A percentile compares a stretch with the other conserved stretches of the same genome.
Evolutionary conservation across 2,329 filamentous ascomycete genomes (phyloP).

Genomic region (Penicillium psychrosexuale): DNA sequence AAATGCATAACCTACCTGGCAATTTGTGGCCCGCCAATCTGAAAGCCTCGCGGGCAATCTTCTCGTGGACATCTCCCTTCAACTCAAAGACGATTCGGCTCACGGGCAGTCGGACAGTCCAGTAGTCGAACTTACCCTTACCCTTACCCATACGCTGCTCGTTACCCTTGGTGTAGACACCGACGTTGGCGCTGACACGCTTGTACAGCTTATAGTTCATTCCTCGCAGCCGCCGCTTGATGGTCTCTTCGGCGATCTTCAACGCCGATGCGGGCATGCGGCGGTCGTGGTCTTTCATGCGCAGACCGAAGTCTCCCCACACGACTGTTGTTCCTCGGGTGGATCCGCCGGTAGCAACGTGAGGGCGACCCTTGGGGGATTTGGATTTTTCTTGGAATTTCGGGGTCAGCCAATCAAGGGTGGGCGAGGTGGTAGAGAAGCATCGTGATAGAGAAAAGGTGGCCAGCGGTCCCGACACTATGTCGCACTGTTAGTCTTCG

Average conservation of each 20-base stretch:
- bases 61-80: slow-evolving; percentile 88
- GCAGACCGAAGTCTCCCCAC: slow-evolving; percentile 93
- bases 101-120: slow-evolving; percentile 85
- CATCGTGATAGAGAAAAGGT: slow-evolving; percentile 51
- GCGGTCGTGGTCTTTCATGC: slow-evolving; percentile 90
- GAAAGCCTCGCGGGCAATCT: slow-evolving; percentile 90
- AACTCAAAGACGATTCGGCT: slow-evolving; percentile 92
- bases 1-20: slow-evolving; percentile 62
- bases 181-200: slow-evolving; percentile 85
- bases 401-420: slow-evolving; percentile 76
- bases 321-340: slow-evolving; percentile 90
- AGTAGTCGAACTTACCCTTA: slow-evolving; percentile 95
- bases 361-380: slow-evolving; percentile 80
- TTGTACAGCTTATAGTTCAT: slow-evolving; percentile 92
- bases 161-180: slow-evolving; percentile 92
- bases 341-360: slow-evolving; percentile 86
- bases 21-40: slow-evolving; percentile 91
- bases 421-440: slow-evolving; percentile 68
- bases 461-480: slow-evolving; percentile 30
- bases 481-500: slow-evolving; percentile 21
- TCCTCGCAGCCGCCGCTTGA: slow-evolving; percentile 81
- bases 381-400: slow-evolving; percentile 77
- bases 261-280: slow-evolving; percentile 83
- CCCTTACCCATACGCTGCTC: slow-evolving; percentile 99
- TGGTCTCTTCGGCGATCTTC: slow-evolving; percentile 89